Evolutionary conservation across 768 basidiomycete genomes (phyloP).

Genomic region (Leccinum variicolor): DNA sequence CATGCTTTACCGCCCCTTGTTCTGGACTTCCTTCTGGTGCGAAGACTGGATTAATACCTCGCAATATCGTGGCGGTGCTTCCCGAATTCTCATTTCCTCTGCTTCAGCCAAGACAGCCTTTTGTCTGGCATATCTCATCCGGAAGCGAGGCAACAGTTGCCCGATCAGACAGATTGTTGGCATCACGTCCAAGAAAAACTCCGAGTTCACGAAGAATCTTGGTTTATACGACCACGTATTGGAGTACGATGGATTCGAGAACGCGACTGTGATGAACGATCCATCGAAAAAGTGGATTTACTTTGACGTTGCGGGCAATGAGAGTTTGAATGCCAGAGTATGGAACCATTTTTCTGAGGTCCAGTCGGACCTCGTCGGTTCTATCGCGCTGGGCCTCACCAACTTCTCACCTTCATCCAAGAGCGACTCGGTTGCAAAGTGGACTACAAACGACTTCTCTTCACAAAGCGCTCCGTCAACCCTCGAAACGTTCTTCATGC

Average conservation of each 20-base stretch:
- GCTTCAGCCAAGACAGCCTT: slow-evolving; percentile 75
- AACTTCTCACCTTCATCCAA: slow-evolving; percentile 48
- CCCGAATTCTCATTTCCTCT: slow-evolving; percentile 56
- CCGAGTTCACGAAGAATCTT: slow-evolving; percentile 51
- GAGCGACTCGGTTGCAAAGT: slow-evolving; percentile 30
- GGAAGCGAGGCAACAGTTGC: slow-evolving; percentile 34
- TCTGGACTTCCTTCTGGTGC: slow-evolving; percentile 76
- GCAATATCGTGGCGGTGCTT: slow-evolving; percentile 46
- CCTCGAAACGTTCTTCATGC: slow-evolving; percentile 63
- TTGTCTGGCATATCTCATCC: slow-evolving; percentile 59
- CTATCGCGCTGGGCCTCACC: slow-evolving; percentile 53
- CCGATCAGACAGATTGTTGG: slow-evolving; percentile 45
- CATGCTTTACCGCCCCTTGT: slow-evolving; percentile 70
- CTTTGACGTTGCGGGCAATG: slow-evolving; percentile 61
- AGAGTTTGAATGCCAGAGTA: slow-evolving; percentile 44
- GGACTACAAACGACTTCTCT: slow-evolving; percentile 38
- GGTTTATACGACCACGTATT: slow-evolving; percentile 56
- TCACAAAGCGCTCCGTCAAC: slow-evolving; percentile 3
- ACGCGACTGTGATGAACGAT: slow-evolving; percentile 28
- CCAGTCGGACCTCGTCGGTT: slow-evolving; percentile 33
- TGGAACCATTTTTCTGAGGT: slow-evolving; percentile 34
- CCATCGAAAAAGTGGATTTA: slow-evolving; percentile 48
- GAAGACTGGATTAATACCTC: slow-evolving; percentile 63
- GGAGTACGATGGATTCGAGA: slow-evolving; percentile 48
- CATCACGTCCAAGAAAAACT: slow-evolving; percentile 56